These are phyloP conservation scores for Metarhizium robertsii DNA, from an alignment of 2,329 filamentous ascomycete genomes.

Conservation along the genomic window DNA sequence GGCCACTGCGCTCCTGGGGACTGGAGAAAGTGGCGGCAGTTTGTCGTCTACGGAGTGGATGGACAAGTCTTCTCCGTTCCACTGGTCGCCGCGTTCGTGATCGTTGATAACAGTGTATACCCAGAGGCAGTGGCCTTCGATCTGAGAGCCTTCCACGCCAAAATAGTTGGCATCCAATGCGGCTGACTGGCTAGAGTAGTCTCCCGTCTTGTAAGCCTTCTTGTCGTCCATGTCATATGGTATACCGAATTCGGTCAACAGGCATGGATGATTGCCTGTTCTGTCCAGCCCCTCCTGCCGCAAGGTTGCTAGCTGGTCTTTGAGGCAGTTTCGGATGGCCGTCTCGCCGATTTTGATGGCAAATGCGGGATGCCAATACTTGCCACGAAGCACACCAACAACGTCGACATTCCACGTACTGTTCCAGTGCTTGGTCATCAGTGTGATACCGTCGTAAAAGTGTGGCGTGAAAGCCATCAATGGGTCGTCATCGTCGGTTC, in stretches of 20 bases:
- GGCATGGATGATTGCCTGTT: constrained; percentile 78
- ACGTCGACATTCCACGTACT: constrained; percentile 95
- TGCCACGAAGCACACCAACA: constrained; percentile 79
- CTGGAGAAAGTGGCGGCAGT: constrained; percentile 40
- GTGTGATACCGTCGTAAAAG: constrained; percentile 92
- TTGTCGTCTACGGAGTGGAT: constrained; percentile 82
- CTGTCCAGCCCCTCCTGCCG: constrained; percentile 79
- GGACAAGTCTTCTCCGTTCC: constrained; percentile 96
- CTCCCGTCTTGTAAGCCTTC: constrained; percentile 87
- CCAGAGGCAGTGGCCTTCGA: constrained; percentile 87
- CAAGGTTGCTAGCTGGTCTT: constrained; percentile 76
- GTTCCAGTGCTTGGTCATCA: constrained; percentile 99
- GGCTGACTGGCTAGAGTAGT: constrained; percentile 85
- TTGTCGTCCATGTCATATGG: constrained; percentile 99
- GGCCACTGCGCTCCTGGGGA: constrained; percentile 31
- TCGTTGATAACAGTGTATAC: constrained; percentile 75
- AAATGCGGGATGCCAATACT: constrained; percentile 81
- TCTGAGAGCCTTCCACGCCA: constrained; percentile 72
- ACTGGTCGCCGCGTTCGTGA: constrained; percentile 83
- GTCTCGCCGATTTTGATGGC: constrained; percentile 88
- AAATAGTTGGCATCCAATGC: constrained; percentile 96
- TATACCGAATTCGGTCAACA: constrained; percentile 94
- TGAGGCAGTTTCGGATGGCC: constrained; percentile 88
- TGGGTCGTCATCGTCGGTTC: constrained; percentile 77
- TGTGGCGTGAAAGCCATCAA: constrained; percentile 90